Evolutionary conservation across 2,329 filamentous ascomycete genomes (phyloP).

Genomic region (Aphanocladium album): DNA sequence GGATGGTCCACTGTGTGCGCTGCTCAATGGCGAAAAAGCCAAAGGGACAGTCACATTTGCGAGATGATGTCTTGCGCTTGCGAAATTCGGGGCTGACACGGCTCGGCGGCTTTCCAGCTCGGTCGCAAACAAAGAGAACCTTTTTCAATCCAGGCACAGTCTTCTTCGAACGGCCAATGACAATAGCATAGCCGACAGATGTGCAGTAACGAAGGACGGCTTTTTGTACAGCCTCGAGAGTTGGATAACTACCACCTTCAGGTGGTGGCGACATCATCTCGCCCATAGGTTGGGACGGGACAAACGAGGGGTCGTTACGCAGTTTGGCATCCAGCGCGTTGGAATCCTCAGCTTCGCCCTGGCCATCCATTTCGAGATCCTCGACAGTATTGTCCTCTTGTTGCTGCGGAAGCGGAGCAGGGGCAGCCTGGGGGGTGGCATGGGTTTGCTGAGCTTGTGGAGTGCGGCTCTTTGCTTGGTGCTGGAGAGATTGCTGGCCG

Average conservation of each 20-base stretch:
- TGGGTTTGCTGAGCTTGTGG: conserved; percentile 9
- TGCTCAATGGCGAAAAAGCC: conserved; percentile 67
- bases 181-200: conserved; percentile 62
- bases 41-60: conserved; percentile 64
- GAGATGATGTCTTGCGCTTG: conserved; percentile 62
- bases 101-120: conserved; percentile 57
- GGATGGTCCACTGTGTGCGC: conserved; percentile 61
- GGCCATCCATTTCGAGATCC: conserved; percentile 49
- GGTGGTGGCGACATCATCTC: conserved; percentile 58
- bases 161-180: conserved; percentile 64
- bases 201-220: conserved; percentile 61
- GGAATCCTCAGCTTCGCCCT: conserved; percentile 42
- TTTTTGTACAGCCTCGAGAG: conserved; percentile 60
- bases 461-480: conserved; percentile 8
- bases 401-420: conserved; percentile 32
- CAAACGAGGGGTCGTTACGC: conserved; percentile 44
- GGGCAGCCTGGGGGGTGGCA: conserved; percentile 23
- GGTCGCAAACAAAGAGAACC: conserved; percentile 62
- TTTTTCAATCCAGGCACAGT: conserved; percentile 63
- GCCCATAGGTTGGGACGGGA: conserved; percentile 51
- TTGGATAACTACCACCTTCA: conserved; percentile 59
- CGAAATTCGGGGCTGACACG: conserved; percentile 59
- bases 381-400: conserved; percentile 41
- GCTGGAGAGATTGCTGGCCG: conserved; percentile 10
- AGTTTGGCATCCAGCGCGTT: conserved; percentile 43